Evolutionary conservation across 495 filamentous ascomycete species (phyloP), one percentile per base, ranked within the genome.

Genomic region (Neurospora sp.): DNA sequence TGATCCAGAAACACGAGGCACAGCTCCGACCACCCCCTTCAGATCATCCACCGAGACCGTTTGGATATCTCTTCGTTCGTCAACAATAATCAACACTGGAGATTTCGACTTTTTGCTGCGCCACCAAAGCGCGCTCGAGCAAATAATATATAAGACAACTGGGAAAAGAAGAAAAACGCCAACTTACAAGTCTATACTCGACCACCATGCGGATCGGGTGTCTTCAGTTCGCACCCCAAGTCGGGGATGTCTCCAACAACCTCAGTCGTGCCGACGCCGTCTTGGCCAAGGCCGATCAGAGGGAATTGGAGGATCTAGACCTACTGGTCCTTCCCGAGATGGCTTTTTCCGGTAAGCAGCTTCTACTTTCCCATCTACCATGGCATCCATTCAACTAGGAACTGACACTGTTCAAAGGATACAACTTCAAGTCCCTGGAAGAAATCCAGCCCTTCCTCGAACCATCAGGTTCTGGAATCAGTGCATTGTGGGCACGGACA

Each of bases 311-410:
- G 68, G 79, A 85, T 59, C 74, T 92, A 39, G 90, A 93, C 75
- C 80, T 97, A 59, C 85, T 98, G 18, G 89, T 97, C 14, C 83
- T 98, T 70, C 93, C 94, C 12, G 95, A 98, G 82, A 81, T 97
- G 82, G 93, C 95, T 18, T 93, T 98, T 78, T 89, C 93, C 69
- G 94, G 93, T 93, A 85, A 75, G 87, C 83, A 72, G 16, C 6
- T 61, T 22, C 39, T 22, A 38, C 22, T 31, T 41, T 18, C 27
- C 9, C 38, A n/a, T 38, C 22, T 10, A 41, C 22, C 40, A 40
- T 9, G 2, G 37, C 18, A 8, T 1, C 14, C 22, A 59, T 59
- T 27, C 31, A 9, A 46, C 9, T 40, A 12, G 68, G 20, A 14
- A 27, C 75, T 80, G 68, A 80, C 75, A 40, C 27, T 22, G 12